Evolutionary conservation across 2,329 filamentous ascomycete genomes (phyloP), one percentile per base, ranked within the genome.

Genomic region (Aspergillus ochraceoroseus): DNA sequence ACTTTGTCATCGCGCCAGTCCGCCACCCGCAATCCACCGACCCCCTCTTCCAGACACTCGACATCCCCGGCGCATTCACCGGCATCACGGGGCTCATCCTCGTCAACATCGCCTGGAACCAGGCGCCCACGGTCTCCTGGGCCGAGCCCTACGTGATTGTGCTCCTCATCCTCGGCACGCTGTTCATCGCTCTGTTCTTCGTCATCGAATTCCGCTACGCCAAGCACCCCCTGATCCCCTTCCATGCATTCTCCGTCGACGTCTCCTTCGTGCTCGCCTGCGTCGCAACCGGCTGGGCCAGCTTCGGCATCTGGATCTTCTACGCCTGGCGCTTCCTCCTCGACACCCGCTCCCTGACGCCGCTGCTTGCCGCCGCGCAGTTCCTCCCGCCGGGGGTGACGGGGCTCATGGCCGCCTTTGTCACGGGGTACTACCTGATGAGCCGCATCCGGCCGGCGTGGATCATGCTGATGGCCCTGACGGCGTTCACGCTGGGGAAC

Each of bases 41-140:
- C 8, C 35, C 13, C 13, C 32, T 51, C 8, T 36, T 51, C 4
- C 33, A 48, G 64, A 43, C 48, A 9, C 38, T 62, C 5, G 71
- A 75, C 46, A 47, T 67, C 7, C 52, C 63, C 2, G 71, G 70
- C 12, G 64, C 65, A 2, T 44, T 57, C 4, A 56, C 65, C 0
- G 79, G 80, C 1, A 68, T 83, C 12, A 64, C 67, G 0, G 73
- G 72, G 0, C 63, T 85, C 15, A 67, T 82, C 0, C 65, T 85
- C 12, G 71, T 84, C 61, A 83, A 82, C 55, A 77, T 84, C 50
- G 76, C 79, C 0, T 83, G 78, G 77, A 83, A 81, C 43, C 79
- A 84, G 54, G 79, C 76, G 0, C 72, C 77, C 0, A 66, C 76
- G 0, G 74, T 71, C 1, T 77, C 78, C 1, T 84, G 80, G 80